phyloP scores from a whole-genome alignment of 2,329 filamentous ascomycete species.

The Ophiostoma angusticollis region DNA sequence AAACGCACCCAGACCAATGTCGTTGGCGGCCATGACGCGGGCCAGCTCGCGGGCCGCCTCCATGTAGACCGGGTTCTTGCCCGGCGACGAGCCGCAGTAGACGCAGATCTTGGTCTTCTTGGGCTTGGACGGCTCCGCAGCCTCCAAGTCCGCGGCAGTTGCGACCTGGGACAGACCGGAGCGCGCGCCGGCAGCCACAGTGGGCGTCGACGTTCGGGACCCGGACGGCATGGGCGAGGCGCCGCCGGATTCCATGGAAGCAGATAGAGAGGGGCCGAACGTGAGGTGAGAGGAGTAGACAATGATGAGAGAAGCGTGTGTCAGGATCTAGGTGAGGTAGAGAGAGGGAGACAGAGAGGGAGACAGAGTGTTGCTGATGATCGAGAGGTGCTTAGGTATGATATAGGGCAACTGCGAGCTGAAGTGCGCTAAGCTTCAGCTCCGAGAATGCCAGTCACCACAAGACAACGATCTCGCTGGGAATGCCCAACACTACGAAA shows the following conservation, averaged over 20 bases:
- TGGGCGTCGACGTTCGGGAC: conserved; percentile 21
- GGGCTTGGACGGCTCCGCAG: conserved; percentile 20
- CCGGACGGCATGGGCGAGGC: conserved; percentile 24
- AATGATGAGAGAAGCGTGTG: background rate
- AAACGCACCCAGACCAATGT: conserved; percentile 57
- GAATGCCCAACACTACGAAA: too few relatives aligned
- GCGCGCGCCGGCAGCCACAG: background rate
- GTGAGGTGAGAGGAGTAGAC: conserved; percentile 7
- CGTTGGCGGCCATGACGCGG: conserved; percentile 56
- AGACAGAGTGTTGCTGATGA: too few relatives aligned
- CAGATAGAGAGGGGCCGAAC: too few relatives aligned
- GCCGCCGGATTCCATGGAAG: conserved; percentile 28
- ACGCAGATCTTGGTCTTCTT: conserved; percentile 65
- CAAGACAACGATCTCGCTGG: too few relatives aligned
- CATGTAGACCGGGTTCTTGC: conserved; percentile 61
- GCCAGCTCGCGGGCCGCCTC: conserved; percentile 68
- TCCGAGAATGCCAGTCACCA: too few relatives aligned
- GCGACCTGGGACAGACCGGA: conserved; percentile 6
- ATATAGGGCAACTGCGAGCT: too few relatives aligned
- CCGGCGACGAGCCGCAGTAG: conserved; percentile 77
- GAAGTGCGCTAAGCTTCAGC: too few relatives aligned
- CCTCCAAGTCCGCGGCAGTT: conserved; percentile 15
- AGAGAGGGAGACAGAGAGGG: background rate
- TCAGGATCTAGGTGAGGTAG: background rate
- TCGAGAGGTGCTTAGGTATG: too few relatives aligned